phyloP scores from a whole-genome alignment of 2,329 filamentous ascomycete species.

The Colletotrichum plurivorum region DNA sequence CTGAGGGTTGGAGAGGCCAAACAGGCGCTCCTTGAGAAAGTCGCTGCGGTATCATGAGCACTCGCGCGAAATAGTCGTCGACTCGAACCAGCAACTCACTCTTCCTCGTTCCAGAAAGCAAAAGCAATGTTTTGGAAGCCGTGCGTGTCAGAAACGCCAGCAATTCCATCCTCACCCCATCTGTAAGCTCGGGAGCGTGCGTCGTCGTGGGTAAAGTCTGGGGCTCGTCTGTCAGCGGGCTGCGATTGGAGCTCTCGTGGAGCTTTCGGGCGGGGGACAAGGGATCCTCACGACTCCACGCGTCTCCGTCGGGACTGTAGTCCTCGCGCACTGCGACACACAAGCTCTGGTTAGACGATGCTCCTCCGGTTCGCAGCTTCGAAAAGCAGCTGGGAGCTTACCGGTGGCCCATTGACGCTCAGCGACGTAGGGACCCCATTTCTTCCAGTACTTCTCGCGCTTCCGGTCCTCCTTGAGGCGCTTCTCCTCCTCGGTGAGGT shows the following conservation, averaged over 20 bases:
- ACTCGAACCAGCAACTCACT: slow-evolving; percentile 68
- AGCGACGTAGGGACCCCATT: slow-evolving; percentile 94
- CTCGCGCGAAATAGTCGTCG: slow-evolving; percentile 39
- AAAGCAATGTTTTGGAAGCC: slow-evolving; percentile 94
- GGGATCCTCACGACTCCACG: slow-evolving; percentile 86
- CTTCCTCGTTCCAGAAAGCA: slow-evolving; percentile 97
- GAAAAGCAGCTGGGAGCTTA: slow-evolving; percentile 55
- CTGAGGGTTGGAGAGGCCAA: slow-evolving; percentile 95
- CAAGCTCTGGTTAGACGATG: slow-evolving; percentile 21
- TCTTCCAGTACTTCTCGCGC: slow-evolving; percentile 95
- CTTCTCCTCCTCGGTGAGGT: slow-evolving; percentile 90
- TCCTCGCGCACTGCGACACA: slow-evolving; percentile 82
- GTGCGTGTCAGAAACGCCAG: slow-evolving; percentile 92
- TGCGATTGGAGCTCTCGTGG: slow-evolving; percentile 37
- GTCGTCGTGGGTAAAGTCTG: slow-evolving; percentile 95
- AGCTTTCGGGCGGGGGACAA: slow-evolving; percentile 25
- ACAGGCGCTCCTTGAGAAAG: slow-evolving; percentile 94
- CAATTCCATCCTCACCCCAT: slow-evolving; percentile 98
- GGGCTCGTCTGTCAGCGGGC: slow-evolving; percentile 39
- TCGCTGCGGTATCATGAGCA: slow-evolving; percentile 72
- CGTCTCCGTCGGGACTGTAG: slow-evolving; percentile 90
- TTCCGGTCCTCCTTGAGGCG: slow-evolving; percentile 89
- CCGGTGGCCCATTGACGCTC: slow-evolving; percentile 97
- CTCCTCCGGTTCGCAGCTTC: not conserved
- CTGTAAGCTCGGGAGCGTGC: slow-evolving; percentile 89